Conservation (phyloP, 495 filamentous ascomycete genomes). For the Annulohypoxylon nitens region DNA sequence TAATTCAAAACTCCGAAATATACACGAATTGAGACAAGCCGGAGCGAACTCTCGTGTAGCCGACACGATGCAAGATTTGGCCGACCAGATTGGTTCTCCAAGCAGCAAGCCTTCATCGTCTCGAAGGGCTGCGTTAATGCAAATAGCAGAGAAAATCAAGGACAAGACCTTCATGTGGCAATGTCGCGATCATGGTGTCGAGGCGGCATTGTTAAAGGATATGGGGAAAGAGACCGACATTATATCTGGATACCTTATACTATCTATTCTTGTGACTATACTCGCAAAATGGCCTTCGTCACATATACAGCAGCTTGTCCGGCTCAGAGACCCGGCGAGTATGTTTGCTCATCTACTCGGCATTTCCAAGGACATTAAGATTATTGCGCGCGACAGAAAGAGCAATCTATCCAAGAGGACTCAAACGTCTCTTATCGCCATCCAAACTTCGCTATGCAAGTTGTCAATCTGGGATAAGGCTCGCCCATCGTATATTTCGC, state of each 20-base stretch:
- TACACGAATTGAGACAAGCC: constrained; percentile 90
- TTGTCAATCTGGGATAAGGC: constrained; percentile 69
- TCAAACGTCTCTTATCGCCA: constrained; percentile 64
- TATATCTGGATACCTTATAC: constrained; percentile 70
- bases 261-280: constrained; percentile 68
- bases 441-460: constrained; percentile 63
- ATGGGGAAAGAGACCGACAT: constrained; percentile 66
- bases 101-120: constrained; percentile 61
- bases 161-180: constrained; percentile 75
- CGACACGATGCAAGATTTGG: constrained; percentile 82
- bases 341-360: constrained; percentile 69
- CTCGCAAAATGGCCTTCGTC: constrained; percentile 64
- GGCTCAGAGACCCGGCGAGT: constrained; percentile 60
- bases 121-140: constrained; percentile 67
- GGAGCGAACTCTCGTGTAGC: constrained; percentile 86
- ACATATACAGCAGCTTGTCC: constrained; percentile 65
- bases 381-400: constrained; percentile 70
- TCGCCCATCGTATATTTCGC: constrained; percentile 67
- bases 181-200: constrained; percentile 81
- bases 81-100: constrained; percentile 82
- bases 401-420: constrained; percentile 76
- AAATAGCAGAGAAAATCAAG: constrained; percentile 79
- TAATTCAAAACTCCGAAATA: constrained; percentile 63
- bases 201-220: constrained; percentile 71
- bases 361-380: constrained; percentile 63